phyloP scores from a whole-genome alignment of 1,139 yeast genomes.

The Groenewaldozyma sp. region DNA sequence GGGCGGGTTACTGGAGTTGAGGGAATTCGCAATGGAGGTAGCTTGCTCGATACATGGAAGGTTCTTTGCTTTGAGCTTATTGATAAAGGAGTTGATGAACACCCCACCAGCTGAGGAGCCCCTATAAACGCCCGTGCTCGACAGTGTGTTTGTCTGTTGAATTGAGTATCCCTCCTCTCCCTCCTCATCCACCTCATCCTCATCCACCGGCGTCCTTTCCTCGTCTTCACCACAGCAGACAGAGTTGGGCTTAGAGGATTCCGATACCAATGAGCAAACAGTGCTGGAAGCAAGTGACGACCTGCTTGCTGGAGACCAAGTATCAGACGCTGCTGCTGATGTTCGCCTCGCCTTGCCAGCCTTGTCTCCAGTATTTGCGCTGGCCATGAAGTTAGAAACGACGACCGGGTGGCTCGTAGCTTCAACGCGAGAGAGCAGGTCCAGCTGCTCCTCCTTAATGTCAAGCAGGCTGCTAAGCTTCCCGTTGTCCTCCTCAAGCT shows the following conservation, averaged over 20 bases:
- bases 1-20: slow-evolving; percentile 10
- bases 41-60: slow-evolving; percentile 18
- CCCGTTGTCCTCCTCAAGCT: slow-evolving; percentile 50
- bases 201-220: no score
- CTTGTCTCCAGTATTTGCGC: neutral
- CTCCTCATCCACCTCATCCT: slow-evolving; percentile 4
- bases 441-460: slow-evolving; percentile 53
- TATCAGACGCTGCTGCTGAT: neutral
- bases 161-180: slow-evolving; percentile 23
- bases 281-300: neutral
- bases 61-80: slow-evolving; percentile 20
- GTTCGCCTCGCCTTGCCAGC: neutral
- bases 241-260: neutral
- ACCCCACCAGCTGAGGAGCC: slow-evolving; percentile 30
- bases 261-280: neutral
- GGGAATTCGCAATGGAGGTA: slow-evolving; percentile 11
- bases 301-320: neutral
- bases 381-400: neutral
- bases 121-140: slow-evolving; percentile 24
- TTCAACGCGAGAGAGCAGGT: slow-evolving; percentile 27
- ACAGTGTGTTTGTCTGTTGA: slow-evolving; percentile 22
- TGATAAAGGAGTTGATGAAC: slow-evolving; percentile 22
- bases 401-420: slow-evolving; percentile 7
- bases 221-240: neutral
- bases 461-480: slow-evolving; percentile 45